Evolutionary conservation across 2,329 filamentous ascomycete genomes (phyloP).

Genomic region (Scortechinia acanthostroma): DNA sequence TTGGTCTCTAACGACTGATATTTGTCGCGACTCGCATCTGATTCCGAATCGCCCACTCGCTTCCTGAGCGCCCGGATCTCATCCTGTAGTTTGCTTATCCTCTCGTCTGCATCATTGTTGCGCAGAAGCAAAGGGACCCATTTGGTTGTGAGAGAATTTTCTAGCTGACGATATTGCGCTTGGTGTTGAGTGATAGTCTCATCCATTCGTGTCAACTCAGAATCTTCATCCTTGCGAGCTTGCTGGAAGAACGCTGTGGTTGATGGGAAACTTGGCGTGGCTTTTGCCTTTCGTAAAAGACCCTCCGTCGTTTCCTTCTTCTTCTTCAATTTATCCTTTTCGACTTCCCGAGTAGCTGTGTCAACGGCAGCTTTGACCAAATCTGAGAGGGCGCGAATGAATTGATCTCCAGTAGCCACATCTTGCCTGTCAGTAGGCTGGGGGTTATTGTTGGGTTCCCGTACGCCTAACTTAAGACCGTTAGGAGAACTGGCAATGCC

Average conservation of each 20-base stretch:
- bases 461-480: too few species aligned
- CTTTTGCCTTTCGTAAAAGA: neutral
- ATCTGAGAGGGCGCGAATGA: neutral
- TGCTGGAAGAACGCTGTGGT: neutral
- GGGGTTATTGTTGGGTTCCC: neutral
- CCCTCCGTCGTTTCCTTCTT: neutral
- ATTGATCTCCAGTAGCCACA: neutral
- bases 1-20: too few species aligned
- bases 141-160: neutral
- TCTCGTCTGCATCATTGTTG: neutral
- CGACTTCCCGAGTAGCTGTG: neutral
- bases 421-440: neutral
- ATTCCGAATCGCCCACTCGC: neutral
- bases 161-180: neutral
- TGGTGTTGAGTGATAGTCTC: neutral
- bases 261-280: neutral
- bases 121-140: neutral
- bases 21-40: too few species aligned
- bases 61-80: neutral
- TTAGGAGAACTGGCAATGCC: too few species aligned
- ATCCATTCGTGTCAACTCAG: neutral
- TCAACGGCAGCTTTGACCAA: neutral
- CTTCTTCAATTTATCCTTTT: neutral
- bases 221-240: neutral
- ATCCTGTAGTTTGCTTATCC: neutral